Evolutionary conservation across 805 yeast genomes (phyloP).

Genomic region (Suhomyces canberraensis): DNA sequence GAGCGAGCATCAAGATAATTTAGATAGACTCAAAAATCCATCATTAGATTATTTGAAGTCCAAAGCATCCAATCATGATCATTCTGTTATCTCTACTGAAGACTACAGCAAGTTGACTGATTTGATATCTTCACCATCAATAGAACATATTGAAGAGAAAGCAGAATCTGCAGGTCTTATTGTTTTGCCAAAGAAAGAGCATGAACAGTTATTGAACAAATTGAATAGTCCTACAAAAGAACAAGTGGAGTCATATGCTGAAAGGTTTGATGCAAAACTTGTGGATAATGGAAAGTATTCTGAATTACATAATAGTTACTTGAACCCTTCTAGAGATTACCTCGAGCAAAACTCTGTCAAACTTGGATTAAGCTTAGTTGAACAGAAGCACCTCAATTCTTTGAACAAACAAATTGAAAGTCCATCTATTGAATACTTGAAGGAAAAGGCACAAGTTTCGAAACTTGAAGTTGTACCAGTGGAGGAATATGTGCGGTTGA

Average conservation of each 20-base stretch:
- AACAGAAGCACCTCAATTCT: not conserved
- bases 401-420: slow-evolving; percentile 6
- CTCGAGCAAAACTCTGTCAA: slow-evolving; percentile 3
- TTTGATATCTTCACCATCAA: slow-evolving; percentile 12
- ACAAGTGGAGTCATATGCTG: slow-evolving; percentile 6
- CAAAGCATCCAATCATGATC: slow-evolving; percentile 16
- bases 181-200: slow-evolving; percentile 16
- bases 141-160: slow-evolving; percentile 14
- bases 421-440: slow-evolving; percentile 25
- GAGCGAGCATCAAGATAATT: slow-evolving; percentile 14
- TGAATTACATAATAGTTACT: slow-evolving; percentile 4
- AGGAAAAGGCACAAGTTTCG: slow-evolving; percentile 24
- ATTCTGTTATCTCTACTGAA: slow-evolving; percentile 11
- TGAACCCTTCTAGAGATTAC: slow-evolving; percentile 7
- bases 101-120: slow-evolving; percentile 13
- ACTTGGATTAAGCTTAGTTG: not conserved
- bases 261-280: slow-evolving; percentile 4
- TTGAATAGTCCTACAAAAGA: slow-evolving; percentile 9
- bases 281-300: not conserved
- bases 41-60: slow-evolving; percentile 24
- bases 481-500: slow-evolving; percentile 15
- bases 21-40: slow-evolving; percentile 17
- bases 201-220: slow-evolving; percentile 14
- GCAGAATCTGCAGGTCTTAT: slow-evolving; percentile 12
- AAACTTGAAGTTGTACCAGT: slow-evolving; percentile 10